phyloP scores from a whole-genome alignment of 2,329 filamentous ascomycete species.

The Xylaria sp. region DNA sequence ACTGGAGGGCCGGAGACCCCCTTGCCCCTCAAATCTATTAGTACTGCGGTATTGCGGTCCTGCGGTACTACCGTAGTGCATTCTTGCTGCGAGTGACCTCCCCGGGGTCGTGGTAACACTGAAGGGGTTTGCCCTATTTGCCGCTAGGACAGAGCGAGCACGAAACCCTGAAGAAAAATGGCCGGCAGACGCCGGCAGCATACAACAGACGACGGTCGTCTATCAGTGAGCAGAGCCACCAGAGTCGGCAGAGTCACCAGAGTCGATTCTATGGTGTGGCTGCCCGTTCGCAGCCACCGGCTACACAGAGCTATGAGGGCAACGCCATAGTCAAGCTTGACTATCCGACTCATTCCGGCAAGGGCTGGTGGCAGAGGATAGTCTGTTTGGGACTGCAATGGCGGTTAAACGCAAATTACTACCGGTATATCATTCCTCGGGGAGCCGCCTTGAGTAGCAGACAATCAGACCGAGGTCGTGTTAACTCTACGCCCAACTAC shows the following conservation, averaged over 20 bases:
- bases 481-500: conserved; percentile 11
- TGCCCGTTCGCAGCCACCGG: conserved; percentile 35
- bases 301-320: conserved; percentile 26
- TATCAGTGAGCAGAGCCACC: conserved; percentile 1
- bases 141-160: conserved; percentile 15
- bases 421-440: neutral
- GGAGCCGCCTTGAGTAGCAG: conserved; percentile 19
- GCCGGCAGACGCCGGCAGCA: conserved; percentile 23
- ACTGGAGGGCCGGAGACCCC: conserved; percentile 20
- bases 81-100: conserved; percentile 35
- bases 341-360: conserved; percentile 27
- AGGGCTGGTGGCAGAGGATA: conserved; percentile 11
- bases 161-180: conserved; percentile 2
- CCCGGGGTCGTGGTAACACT: conserved; percentile 34
- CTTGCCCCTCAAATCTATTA: conserved; percentile 29
- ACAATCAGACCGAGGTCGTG: neutral
- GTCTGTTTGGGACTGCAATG: conserved; percentile 14
- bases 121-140: conserved; percentile 31
- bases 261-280: conserved; percentile 30
- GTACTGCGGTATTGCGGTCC: conserved; percentile 8
- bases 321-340: conserved; percentile 4
- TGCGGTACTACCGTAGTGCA: conserved; percentile 14
- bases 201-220: conserved; percentile 10
- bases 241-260: conserved; percentile 1
- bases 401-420: conserved; percentile 4